phyloP scores from a whole-genome alignment of 306 rosid genomes.

The Myrica gale region DNA sequence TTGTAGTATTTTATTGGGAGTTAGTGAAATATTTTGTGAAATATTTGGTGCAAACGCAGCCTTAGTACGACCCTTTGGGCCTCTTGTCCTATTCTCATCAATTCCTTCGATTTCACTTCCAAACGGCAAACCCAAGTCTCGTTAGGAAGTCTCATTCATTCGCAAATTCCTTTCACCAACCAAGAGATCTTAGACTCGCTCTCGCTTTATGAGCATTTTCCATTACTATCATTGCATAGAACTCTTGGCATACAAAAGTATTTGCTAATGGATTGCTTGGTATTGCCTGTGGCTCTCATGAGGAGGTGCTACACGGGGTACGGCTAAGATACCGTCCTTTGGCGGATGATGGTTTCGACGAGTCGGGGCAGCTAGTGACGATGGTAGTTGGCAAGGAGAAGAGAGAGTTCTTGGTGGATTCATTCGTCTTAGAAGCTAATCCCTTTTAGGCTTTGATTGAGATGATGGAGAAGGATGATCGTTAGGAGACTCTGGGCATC shows the following conservation, averaged over 20 bases:
- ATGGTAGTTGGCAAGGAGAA: constrained; percentile 85
- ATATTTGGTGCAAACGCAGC: no score
- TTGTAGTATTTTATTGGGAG: no score
- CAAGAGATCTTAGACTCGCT: background rate
- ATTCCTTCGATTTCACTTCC: constrained; percentile 33
- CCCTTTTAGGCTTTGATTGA: constrained; percentile 72
- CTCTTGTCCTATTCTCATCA: background rate
- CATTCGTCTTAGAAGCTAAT: constrained; percentile 60
- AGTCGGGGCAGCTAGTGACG: constrained; percentile 45
- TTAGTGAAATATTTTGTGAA: no score
- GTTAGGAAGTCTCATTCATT: no score
- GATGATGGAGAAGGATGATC: constrained; percentile 36
- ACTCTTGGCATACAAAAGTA: background rate
- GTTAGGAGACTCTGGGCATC: background rate
- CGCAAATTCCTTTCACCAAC: background rate
- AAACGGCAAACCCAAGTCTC: background rate
- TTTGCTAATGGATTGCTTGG: constrained; percentile 69
- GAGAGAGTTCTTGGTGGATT: constrained; percentile 77
- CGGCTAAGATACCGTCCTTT: constrained; percentile 48
- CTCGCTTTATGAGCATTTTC: background rate
- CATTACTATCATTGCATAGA: background rate
- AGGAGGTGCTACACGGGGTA: constrained; percentile 50
- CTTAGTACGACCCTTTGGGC: background rate
- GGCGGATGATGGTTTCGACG: constrained; percentile 30
- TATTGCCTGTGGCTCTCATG: constrained; percentile 56